Percentiles rank a stretch among this genome's conserved stretches.
phyloP scores from a whole-genome alignment of 169 alveolate species.

The Cryptosporidium andersoni region DNA sequence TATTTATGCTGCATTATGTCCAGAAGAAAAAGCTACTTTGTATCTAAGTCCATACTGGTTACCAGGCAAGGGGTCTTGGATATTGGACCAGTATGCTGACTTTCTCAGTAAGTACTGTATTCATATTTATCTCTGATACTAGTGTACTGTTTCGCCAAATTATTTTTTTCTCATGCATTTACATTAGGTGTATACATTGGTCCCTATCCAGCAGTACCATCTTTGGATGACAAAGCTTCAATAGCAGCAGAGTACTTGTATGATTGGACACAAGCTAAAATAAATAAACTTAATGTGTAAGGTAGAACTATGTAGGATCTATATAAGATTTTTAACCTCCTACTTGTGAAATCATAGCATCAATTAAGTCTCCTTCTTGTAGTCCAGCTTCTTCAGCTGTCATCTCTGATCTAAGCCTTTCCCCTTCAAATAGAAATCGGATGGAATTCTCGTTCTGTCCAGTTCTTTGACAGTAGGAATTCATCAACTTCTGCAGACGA shows the following conservation, averaged over 20 bases:
- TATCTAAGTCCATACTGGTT: constrained; percentile 67
- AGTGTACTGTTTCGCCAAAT: not conserved
- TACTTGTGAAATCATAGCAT: constrained; percentile 97
- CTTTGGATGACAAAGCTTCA: constrained; percentile 48
- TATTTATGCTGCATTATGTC: constrained; percentile 50
- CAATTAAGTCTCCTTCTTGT: constrained; percentile 96
- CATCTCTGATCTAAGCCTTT: constrained; percentile 91
- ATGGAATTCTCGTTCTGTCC: constrained; percentile 90
- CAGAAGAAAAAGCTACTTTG: constrained; percentile 56
- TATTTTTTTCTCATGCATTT: not conserved
- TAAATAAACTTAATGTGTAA: not conserved
- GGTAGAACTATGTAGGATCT: not conserved
- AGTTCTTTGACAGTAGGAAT: constrained; percentile 94
- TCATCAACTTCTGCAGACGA: constrained; percentile 95
- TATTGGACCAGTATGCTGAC: constrained; percentile 43
- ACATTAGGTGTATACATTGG: constrained; percentile 35
- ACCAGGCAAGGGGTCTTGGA: constrained; percentile 66
- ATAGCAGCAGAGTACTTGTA: constrained; percentile 56
- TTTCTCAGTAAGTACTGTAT: constrained; percentile 22
- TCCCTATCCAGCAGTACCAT: constrained; percentile 51
- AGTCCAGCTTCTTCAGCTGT: constrained; percentile 94
- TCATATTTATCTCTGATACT: not conserved
- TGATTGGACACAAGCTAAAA: constrained; percentile 31
- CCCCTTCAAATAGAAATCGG: constrained; percentile 97
- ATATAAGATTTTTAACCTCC: constrained; percentile 85